Base-by-base conservation (phyloP, 306 rosid genomes). In the Glycyrrhiza uralensis region DNA sequence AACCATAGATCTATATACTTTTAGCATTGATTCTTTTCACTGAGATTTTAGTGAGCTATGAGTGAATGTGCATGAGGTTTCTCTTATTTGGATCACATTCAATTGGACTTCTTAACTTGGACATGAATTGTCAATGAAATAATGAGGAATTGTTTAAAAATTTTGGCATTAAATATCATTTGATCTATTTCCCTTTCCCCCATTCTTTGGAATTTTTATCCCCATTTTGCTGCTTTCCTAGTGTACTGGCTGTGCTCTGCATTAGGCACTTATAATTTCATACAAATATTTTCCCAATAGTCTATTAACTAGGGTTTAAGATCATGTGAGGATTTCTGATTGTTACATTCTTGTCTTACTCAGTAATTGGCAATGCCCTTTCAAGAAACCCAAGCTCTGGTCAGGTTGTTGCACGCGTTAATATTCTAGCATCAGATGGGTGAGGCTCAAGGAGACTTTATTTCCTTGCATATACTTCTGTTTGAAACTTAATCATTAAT, bases 341-440 rank as follows among this genome's bases (percentile, higher is more conserved):
- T 26, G 29, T 51, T 76, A 30, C 18, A 58, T 66, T 76, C 66
- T 72, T 57, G 73, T 82, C 13, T 56, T 68, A 7, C 59, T 73
- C 85, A 94, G 97, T 91, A 10, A 89, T 94, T 82, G 99, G 95
- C 50, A 94, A 91, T 81, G 91, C 97, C 45, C 97, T 94, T 59
- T 79, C 95, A 46, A 94, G 94, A 83, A 91, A 91, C 69, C 95
- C 97, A 66, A 80, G 83, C 58, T 66, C 75, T 0, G 96, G 99
- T 73, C 77, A 87, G 81, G 97, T 94, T 69, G 99, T 94, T 82
- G 99, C 97, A 24, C 85, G 91, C 61, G 96, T 94, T 54, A 94
- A 94, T 76, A 88, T 91, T 78, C 78, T 91, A 64, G 90, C 91
- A 63, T 73, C 92, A 0, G 92, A 89, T 46, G 97, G 99, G 99